These are phyloP conservation scores for Dendryphion nanum DNA, from an alignment of 2,329 filamentous ascomycete species.

Conservation along the genomic window DNA sequence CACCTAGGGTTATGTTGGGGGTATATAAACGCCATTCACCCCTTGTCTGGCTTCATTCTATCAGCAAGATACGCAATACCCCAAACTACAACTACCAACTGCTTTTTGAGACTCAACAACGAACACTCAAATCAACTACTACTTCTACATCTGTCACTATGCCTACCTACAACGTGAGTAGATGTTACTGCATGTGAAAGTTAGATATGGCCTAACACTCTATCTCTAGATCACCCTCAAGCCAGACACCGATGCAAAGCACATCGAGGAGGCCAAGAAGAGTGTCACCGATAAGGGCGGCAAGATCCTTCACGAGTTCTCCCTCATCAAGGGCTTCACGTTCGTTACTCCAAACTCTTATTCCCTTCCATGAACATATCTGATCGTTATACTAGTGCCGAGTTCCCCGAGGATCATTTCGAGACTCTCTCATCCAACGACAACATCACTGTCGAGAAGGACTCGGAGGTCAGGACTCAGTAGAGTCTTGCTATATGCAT, in stretches of 20 bases:
- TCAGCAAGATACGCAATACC: no score
- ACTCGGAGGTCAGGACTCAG: conserved; percentile 70
- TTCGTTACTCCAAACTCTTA: conserved; percentile 50
- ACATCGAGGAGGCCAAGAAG: conserved; percentile 75
- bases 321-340: conserved; percentile 89
- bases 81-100: not conserved
- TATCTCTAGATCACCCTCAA: conserved; percentile 72
- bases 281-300: conserved; percentile 73
- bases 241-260: conserved; percentile 61
- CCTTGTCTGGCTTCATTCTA: not conserved
- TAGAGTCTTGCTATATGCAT: conserved; percentile 42
- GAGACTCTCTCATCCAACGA: conserved; percentile 65
- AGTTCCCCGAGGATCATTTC: conserved; percentile 67
- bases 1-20: not conserved
- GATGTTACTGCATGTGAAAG: not conserved
- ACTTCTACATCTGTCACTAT: no score
- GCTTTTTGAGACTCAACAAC: not conserved
- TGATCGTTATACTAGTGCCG: conserved; percentile 56
- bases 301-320: conserved; percentile 80
- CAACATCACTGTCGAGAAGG: conserved; percentile 76
- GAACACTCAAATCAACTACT: no score
- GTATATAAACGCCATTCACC: conserved; percentile 2
- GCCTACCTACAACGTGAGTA: conserved; percentile 4
- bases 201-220: no score
- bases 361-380: conserved; percentile 1